Evolutionary conservation across 768 basidiomycete genomes (phyloP).

Genomic region (Cytidiella melzeri): DNA sequence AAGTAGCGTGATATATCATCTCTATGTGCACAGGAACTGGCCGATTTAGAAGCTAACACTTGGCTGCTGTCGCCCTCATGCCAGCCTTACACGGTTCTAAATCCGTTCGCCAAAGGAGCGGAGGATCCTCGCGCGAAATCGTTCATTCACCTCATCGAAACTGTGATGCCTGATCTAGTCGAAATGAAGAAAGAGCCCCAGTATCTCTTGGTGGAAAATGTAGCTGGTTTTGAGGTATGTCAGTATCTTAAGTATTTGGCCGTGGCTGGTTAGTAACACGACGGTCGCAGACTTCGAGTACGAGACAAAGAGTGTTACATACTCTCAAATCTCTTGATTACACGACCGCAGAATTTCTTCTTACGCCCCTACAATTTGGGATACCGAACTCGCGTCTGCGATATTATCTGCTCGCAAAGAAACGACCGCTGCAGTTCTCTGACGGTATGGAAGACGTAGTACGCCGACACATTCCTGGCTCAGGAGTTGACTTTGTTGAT

Average conservation of each 20-base stretch:
- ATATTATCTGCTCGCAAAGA: constrained; percentile 73
- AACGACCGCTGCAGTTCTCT: constrained; percentile 34
- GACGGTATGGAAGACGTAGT: constrained; percentile 23
- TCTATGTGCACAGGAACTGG: constrained; percentile 43
- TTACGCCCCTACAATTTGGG: constrained; percentile 74
- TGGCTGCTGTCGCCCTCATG: constrained; percentile 83
- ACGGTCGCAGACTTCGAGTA: constrained; percentile 50
- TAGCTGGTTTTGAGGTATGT: constrained; percentile 74
- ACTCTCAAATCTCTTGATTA: constrained; percentile 53
- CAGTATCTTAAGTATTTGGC: not conserved
- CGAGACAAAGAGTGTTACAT: constrained; percentile 48
- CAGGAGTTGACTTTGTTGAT: constrained; percentile 38
- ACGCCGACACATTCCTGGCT: constrained; percentile 50
- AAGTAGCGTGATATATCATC: constrained; percentile 49
- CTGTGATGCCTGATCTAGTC: constrained; percentile 55
- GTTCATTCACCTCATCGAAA: constrained; percentile 64
- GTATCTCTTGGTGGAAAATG: constrained; percentile 70
- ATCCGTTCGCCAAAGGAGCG: constrained; percentile 63
- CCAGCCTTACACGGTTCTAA: constrained; percentile 79
- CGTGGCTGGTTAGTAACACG: constrained; percentile 5
- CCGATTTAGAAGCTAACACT: constrained; percentile 44
- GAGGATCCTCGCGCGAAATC: constrained; percentile 70
- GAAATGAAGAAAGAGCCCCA: constrained; percentile 40
- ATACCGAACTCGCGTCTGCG: constrained; percentile 79
- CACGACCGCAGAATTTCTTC: constrained; percentile 48